A percentile compares a stretch with the other conserved stretches of the same genome.
phyloP scores from a whole-genome alignment of 2,329 filamentous ascomycete species.

The Alternaria arbusti region DNA sequence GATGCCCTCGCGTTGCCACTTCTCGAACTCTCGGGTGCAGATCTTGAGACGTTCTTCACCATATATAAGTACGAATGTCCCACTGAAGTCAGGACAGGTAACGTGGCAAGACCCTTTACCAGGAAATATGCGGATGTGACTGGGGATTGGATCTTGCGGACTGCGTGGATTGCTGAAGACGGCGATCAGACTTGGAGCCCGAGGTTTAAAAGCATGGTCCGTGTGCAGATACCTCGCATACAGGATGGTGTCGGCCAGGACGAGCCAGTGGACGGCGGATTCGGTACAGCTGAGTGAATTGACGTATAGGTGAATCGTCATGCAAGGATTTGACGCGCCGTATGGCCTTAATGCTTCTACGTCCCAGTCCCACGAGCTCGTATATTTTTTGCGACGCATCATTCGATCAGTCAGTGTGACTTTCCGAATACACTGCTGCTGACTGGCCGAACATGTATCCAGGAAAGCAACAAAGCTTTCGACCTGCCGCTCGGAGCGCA shows the following conservation, averaged over 20 bases:
- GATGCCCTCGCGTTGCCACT: neutral
- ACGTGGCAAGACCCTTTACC: neutral
- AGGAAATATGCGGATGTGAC: neutral
- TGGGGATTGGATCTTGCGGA: neutral
- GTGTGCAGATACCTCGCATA: neutral
- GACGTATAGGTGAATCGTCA: neutral
- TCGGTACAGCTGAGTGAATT: fast-evolving
- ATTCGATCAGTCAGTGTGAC: neutral
- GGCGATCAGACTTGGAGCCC: no score
- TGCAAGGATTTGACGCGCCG: neutral
- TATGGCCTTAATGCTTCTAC: neutral
- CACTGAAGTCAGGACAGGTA: fast-evolving
- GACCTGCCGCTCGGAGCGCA: neutral
- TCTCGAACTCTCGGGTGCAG: fast-evolving
- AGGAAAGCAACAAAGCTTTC: neutral
- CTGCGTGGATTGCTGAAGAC: no score
- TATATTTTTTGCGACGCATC: no score
- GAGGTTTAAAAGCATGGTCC: neutral
- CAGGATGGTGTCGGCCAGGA: no score
- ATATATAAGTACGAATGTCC: fast-evolving
- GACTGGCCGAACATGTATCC: neutral
- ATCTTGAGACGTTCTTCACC: fast-evolving
- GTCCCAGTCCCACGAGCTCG: no score
- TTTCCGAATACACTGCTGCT: neutral
- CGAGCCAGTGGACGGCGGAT: no score